Base-by-base conservation (phyloP, 345 rosid genomes). In the Fremontodendron californicum region DNA sequence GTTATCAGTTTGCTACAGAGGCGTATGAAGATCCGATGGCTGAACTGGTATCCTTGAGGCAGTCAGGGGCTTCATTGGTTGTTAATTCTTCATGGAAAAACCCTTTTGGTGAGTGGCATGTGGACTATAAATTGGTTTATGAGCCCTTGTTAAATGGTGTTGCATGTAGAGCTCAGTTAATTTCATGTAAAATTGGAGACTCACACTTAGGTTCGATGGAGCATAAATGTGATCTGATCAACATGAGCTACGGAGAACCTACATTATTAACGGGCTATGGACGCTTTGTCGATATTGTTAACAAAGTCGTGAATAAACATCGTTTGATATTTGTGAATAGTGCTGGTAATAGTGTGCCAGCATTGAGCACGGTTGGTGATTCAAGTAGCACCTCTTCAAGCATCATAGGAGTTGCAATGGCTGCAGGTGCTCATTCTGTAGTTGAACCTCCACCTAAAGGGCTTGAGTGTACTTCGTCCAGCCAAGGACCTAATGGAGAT, bases 281-380 rank as follows among this genome's bases (percentile, higher is more conserved):
- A 61, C 97, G 98, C 79, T 95, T 95, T 81, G 92, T 91, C 79
- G 98, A 95, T 84, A 90, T 95, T 83, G 98, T 88, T 61, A 87
- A 93, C 78, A 98, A 95, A 77, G 98, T 85, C 62, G 98, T 95
- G 80, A 87, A 93, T 84, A 90, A 95, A 86, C 92, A 90, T 80
- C 92, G 91, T 64, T 58, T 95, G 74, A 83, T 93, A 83, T 93
- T 91, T 81, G 91, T 95, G 63, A 95, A 98, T 71, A 93, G 99
- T 87, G 99, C 97, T 84, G 99, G 99, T 71, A 93, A 95, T 86
- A 93, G 90, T 77, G 99, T 98, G 81, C 98, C 98, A 66, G 98
- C 94, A 85, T 81, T 95, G 81, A 92, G 86, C 79, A 95, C 96
- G 48, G 97, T 95, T 69, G 98, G 99, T 85, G 99, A 98, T 77